Conservation (phyloP, 2,329 filamentous ascomycete species). For the Microascus cirrosus region DNA sequence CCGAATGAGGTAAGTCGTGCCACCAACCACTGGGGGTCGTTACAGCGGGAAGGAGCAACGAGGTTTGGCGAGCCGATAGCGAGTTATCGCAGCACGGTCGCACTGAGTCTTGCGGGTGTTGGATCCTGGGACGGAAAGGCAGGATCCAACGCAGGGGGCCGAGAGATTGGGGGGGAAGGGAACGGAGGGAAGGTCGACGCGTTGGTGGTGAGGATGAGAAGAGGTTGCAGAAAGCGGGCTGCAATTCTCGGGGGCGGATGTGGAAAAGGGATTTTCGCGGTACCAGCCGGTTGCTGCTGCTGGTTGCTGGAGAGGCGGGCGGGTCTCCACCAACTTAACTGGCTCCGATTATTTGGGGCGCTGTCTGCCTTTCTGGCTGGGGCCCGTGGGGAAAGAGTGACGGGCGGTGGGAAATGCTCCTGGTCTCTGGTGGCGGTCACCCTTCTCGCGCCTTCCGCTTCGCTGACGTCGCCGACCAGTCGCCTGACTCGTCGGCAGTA, state of each 20-base stretch:
- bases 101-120: neutral
- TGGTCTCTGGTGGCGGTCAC: no score
- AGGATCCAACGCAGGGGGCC: neutral
- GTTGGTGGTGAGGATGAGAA: neutral
- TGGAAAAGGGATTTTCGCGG: neutral
- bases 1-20: neutral
- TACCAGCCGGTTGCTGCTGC: neutral
- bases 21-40: neutral
- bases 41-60: neutral
- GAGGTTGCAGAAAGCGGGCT: neutral
- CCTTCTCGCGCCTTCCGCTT: no score
- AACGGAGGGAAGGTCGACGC: neutral
- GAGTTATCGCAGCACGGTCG: neutral
- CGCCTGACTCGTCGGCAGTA: no score
- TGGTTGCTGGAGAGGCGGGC: neutral
- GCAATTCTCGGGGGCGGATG: neutral
- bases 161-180: neutral
- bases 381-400: neutral
- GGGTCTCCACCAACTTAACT: neutral
- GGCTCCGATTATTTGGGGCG: neutral
- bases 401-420: no score
- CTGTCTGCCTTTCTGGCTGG: neutral
- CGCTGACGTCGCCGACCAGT: no score
- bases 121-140: neutral
- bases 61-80: neutral